phyloP scores from a whole-genome alignment of 1,139 yeast species.

The Taiozyma sp. region DNA sequence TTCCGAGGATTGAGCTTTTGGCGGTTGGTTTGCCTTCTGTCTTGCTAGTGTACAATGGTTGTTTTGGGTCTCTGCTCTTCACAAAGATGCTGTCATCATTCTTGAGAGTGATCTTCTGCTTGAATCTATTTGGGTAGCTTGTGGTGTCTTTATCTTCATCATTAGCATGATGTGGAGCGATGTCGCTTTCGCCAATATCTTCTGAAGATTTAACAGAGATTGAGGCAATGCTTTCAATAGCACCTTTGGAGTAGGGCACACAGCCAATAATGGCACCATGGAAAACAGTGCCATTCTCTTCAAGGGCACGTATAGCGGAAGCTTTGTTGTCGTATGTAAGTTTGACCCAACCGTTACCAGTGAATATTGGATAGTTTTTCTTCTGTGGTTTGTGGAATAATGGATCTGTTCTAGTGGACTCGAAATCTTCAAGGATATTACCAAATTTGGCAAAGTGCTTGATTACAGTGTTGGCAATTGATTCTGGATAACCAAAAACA shows the following conservation, averaged over 20 bases:
- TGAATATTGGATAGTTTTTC: conserved; percentile 55
- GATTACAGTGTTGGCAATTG: conserved; percentile 59
- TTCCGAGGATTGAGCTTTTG: conserved; percentile 23
- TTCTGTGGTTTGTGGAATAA: conserved; percentile 16
- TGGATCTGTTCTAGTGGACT: conserved; percentile 28
- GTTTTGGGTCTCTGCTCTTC: conserved; percentile 27
- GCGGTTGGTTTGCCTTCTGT: conserved; percentile 12
- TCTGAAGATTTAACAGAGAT: conserved; percentile 45
- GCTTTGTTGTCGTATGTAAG: conserved; percentile 73
- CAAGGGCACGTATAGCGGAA: conserved; percentile 76
- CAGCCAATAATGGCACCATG: conserved; percentile 76
- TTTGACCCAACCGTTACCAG: conserved; percentile 88
- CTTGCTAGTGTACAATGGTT: conserved; percentile 25
- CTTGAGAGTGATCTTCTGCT: conserved; percentile 17
- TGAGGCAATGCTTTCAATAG: conserved; percentile 59
- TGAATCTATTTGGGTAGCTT: conserved; percentile 10
- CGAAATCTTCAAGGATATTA: conserved; percentile 69
- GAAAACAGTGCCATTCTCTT: conserved; percentile 71
- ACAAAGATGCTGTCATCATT: conserved; percentile 28
- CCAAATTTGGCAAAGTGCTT: conserved; percentile 81
- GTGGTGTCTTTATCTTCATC: conserved; percentile 9
- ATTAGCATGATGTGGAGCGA: conserved; percentile 10
- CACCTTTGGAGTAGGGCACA: conserved; percentile 55
- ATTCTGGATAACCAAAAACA: conserved; percentile 86
- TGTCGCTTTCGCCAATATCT: conserved; percentile 43